Conservation (phyloP, 805 yeast species). For the Metahyphopichia silvanorum region DNA sequence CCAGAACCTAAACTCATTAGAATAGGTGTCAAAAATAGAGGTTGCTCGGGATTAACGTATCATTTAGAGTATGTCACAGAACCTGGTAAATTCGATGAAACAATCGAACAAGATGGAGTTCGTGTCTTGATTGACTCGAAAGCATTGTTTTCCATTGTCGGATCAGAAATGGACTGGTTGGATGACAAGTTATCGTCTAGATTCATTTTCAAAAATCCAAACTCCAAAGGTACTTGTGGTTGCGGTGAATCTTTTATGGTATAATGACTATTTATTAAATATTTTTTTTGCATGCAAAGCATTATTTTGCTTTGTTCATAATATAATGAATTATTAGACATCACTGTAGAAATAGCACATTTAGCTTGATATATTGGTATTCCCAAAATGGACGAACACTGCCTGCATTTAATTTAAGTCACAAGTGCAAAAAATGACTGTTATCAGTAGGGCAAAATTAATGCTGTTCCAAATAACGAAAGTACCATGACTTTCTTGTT, state of each 20-base stretch:
- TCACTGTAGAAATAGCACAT: no score
- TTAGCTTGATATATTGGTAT: no score
- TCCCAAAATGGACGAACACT: no score
- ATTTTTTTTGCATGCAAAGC: no score
- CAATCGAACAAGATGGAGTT: constrained; percentile 90
- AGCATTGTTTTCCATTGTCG: constrained; percentile 92
- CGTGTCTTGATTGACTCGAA: constrained; percentile 91
- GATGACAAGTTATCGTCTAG: constrained; percentile 88
- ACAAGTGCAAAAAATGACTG: no score
- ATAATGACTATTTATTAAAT: constrained; percentile 26
- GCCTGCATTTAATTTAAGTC: no score
- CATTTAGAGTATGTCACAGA: constrained; percentile 83
- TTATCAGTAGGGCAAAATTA: no score
- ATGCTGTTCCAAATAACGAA: no score
- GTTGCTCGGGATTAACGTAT: constrained; percentile 94
- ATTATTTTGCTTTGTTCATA: no score
- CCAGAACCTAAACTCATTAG: constrained; percentile 89
- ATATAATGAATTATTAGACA: no score
- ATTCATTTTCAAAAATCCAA: constrained; percentile 92
- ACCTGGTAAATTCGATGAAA: constrained; percentile 95
- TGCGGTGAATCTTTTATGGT: constrained; percentile 99
- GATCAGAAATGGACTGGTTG: constrained; percentile 98
- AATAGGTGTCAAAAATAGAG: constrained; percentile 92
- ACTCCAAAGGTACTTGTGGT: constrained; percentile 97
- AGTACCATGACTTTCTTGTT: no score